Base-by-base conservation (phyloP, 106 monocot genomes). In the Apostasia shenzhenica region DNA sequence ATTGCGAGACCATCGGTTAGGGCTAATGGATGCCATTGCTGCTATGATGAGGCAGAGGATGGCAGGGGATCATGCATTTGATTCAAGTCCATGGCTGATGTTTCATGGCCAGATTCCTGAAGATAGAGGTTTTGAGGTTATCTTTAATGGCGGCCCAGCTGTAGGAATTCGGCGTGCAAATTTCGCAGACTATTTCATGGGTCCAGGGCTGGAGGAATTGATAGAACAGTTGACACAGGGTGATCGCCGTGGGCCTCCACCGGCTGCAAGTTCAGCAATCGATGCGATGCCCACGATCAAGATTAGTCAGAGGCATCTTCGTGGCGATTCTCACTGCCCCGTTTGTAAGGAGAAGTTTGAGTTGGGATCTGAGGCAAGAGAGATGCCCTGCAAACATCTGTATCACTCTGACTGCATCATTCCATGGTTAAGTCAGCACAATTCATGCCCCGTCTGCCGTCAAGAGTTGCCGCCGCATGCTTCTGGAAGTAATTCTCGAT, bases 321-420 rank as follows among this genome's bases (percentile, higher is more conserved):
- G 73, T 3, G 80, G 81, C 8, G 91, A 91, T 63, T 80, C 88
- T 14, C 91, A 95, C 46, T 95, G 94, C 50, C 81, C 94, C 1
- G 91, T 95, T 52, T 95, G 94, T 48, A 88, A 85, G 73, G 94
- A 95, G 68, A 74, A 76, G 59, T 91, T 95, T 66, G 94, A 88
- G 67, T 54, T 95, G 77, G 88, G 91, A 6, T 69, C 79, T 0
- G 88, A 91, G 61, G 91, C 72, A 26, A 61, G 91, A 48, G 91
- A 91, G 67, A 83, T 88, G 85, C 91, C 94, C 2, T 95, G 94
- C 54, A 88, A 88, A 58, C 94, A 95, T 67, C 55, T 91, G 55
- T 95, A 88, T 57, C 94, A 95, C 64, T 71, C 91, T 1, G 91
- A 91, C 10, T 94, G 94, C 69, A 87, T 94, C 13, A 74, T 85